Evolutionary conservation across 768 basidiomycete genomes (phyloP).

Genomic region (Dendrothele bispora): DNA sequence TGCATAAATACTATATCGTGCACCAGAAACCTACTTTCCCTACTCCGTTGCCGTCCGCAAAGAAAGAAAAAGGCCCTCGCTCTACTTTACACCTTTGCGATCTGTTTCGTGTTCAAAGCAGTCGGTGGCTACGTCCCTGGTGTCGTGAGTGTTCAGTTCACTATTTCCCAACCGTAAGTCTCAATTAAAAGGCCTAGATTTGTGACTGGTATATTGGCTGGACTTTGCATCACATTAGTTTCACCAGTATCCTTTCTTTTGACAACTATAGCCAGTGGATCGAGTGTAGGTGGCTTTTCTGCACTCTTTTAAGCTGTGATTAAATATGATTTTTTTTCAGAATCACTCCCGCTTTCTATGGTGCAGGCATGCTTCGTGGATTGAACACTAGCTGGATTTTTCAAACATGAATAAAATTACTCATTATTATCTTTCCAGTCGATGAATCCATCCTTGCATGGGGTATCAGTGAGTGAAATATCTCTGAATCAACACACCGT

Average conservation of each 20-base stretch:
- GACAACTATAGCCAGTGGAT: conserved; percentile 64
- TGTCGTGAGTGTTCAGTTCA: too few relatives aligned
- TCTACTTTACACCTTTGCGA: conserved; percentile 45
- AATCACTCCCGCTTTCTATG: too few relatives aligned
- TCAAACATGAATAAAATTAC: conserved; percentile 1
- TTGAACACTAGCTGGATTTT: conserved; percentile 58
- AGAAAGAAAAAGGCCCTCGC: conserved; percentile 62
- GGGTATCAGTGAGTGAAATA: conserved; percentile 50
- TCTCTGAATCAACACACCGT: too few relatives aligned
- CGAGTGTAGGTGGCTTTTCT: conserved; percentile 42
- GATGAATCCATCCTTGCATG: conserved; percentile 57
- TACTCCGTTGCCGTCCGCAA: conserved; percentile 60
- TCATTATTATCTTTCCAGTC: conserved; percentile 32
- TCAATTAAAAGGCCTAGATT: too few relatives aligned
- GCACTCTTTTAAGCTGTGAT: conserved; percentile 37
- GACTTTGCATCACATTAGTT: conserved; percentile 55
- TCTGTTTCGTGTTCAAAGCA: conserved; percentile 54
- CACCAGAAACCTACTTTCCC: too few relatives aligned
- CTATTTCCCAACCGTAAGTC: too few relatives aligned
- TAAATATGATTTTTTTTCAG: too few relatives aligned
- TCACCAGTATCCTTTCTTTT: conserved; percentile 55
- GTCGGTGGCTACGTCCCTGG: conserved; percentile 61
- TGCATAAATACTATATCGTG: too few relatives aligned
- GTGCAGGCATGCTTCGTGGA: too few relatives aligned
- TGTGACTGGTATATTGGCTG: conserved; percentile 72